Evolutionary conservation across 1,139 yeast genomes (phyloP).

Genomic region (Casaregolazyma suthepensis): DNA sequence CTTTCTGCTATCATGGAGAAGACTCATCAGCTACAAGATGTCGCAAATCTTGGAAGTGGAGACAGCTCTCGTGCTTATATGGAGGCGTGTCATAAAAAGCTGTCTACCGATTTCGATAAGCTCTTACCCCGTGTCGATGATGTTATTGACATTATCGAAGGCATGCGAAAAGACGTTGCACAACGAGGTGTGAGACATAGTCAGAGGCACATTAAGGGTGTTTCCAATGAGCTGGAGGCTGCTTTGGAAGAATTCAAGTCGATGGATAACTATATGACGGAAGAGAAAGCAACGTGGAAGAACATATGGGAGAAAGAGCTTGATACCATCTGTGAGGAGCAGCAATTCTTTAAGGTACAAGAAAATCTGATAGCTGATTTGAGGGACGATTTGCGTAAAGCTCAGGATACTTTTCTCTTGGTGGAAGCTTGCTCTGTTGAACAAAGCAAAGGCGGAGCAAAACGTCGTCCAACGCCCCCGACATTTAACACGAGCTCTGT

Average conservation of each 20-base stretch:
- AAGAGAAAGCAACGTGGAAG: constrained; percentile 83
- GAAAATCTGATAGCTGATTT: constrained; percentile 78
- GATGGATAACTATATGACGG: constrained; percentile 56
- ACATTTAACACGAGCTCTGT: constrained; percentile 27
- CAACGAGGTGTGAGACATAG: constrained; percentile 84
- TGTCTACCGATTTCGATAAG: constrained; percentile 71
- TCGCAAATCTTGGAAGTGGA: constrained; percentile 32
- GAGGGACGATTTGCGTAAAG: constrained; percentile 72
- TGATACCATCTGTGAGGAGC: constrained; percentile 88
- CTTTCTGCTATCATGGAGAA: constrained; percentile 43
- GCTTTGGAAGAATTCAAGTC: constrained; percentile 49
- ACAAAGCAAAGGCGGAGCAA: constrained; percentile 37
- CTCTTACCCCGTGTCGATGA: constrained; percentile 82
- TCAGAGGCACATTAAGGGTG: constrained; percentile 61
- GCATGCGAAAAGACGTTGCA: constrained; percentile 85
- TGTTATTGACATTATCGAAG: constrained; percentile 86
- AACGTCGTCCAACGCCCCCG: constrained; percentile 19
- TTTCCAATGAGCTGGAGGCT: constrained; percentile 55
- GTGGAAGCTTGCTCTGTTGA: constrained; percentile 81
- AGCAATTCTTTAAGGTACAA: constrained; percentile 83
- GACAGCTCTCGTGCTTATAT: constrained; percentile 60
- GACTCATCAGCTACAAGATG: constrained; percentile 43
- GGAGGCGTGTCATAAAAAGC: constrained; percentile 66
- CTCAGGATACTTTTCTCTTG: constrained; percentile 71
- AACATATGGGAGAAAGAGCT: constrained; percentile 88